Conservation (phyloP, 768 basidiomycete genomes). For the Xerocomus brunneocitrinus region DNA sequence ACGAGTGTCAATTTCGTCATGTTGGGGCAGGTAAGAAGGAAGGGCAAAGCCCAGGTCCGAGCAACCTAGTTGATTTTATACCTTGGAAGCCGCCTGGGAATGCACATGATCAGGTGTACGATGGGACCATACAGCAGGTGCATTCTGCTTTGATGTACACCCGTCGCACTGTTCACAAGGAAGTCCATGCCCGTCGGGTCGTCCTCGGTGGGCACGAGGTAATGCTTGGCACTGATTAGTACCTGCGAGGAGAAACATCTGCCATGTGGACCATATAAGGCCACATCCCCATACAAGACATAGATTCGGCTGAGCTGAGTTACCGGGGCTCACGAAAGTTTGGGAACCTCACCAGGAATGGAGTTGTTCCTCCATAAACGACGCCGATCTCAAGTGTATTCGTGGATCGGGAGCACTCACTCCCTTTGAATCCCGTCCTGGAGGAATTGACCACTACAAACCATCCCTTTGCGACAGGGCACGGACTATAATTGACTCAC, state of each 20-base stretch:
- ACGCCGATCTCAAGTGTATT: no score
- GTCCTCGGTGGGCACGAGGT: not conserved
- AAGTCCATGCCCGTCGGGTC: not conserved
- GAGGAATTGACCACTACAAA: not conserved
- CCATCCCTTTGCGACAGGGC: not conserved
- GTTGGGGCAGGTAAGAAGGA: not conserved
- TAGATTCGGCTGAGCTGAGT: not conserved
- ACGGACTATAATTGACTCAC: not conserved
- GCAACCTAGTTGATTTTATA: conserved; percentile 15
- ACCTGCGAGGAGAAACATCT: not conserved
- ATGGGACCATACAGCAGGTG: not conserved
- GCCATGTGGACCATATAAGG: not conserved
- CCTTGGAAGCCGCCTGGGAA: not conserved
- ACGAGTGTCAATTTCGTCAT: conserved; percentile 24
- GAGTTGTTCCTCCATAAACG: no score
- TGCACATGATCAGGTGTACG: not conserved
- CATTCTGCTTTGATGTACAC: not conserved
- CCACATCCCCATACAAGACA: not conserved
- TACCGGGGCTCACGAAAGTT: not conserved
- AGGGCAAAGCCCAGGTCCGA: not conserved
- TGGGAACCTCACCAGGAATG: not conserved
- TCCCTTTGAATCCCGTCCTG: no score
- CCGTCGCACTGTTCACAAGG: not conserved
- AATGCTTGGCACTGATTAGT: not conserved
- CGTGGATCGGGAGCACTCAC: no score